These are phyloP conservation scores for Pezicula radicicola DNA, from an alignment of 2,329 filamentous ascomycete genomes.

Conservation along the genomic window DNA sequence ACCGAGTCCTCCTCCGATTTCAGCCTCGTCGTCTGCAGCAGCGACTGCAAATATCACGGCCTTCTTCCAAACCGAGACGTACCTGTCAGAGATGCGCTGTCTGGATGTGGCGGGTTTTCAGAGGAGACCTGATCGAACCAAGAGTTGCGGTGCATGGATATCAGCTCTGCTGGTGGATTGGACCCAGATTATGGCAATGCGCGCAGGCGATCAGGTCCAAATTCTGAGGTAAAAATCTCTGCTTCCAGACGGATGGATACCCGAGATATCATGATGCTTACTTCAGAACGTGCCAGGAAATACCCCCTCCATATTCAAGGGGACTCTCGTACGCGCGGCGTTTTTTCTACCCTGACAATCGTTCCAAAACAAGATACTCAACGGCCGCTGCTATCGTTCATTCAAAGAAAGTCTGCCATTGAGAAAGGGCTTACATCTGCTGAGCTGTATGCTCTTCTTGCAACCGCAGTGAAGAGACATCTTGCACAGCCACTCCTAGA, in stretches of 20 bases:
- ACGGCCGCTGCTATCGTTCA: not conserved
- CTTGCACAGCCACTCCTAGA: not conserved
- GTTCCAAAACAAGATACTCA: not conserved
- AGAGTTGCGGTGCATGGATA: not conserved
- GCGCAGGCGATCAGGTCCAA: not conserved
- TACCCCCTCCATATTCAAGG: not conserved
- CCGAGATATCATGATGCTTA: not conserved
- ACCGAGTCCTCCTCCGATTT: not conserved
- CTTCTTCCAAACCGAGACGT: not conserved
- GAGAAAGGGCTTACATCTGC: not conserved
- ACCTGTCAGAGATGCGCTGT: not conserved
- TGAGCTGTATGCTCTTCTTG: not conserved
- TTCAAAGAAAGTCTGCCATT: not conserved
- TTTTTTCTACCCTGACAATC: not conserved
- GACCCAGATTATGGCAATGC: not conserved
- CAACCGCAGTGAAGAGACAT: not conserved
- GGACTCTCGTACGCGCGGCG: not conserved
- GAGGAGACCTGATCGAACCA: not conserved
- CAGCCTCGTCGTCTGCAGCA: not conserved
- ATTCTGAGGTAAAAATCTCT: not conserved
- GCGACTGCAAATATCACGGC: not conserved
- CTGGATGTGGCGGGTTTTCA: not conserved
- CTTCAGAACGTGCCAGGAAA: not conserved
- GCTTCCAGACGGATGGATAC: not conserved
- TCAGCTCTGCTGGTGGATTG: not conserved